A percentile compares a stretch with the other conserved stretches of the same genome.
Evolutionary conservation across 2,329 filamentous ascomycete species (phyloP).

Genomic region (Pseudocercospora pini-densiflorae): DNA sequence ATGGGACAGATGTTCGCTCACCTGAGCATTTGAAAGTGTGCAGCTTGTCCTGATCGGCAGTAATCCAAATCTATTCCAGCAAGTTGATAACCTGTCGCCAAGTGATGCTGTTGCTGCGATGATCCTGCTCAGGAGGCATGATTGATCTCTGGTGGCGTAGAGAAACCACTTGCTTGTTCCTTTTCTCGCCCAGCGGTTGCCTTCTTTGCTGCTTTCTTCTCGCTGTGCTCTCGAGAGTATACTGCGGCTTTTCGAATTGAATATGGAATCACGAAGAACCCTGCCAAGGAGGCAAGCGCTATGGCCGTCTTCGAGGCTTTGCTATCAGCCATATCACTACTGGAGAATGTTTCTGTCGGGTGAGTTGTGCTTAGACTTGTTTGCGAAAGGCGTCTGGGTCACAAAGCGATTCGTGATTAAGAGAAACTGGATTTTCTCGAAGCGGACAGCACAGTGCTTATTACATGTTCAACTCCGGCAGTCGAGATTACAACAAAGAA

Average conservation of each 20-base stretch:
- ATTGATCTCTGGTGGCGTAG: constrained; percentile 3
- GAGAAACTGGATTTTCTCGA: neutral
- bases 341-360: neutral
- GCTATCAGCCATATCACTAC: neutral
- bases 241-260: constrained; percentile 3
- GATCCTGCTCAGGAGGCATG: neutral
- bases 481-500: constrained; percentile 3
- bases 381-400: neutral
- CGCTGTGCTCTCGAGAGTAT: neutral
- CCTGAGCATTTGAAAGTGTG: neutral
- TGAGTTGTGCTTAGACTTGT: neutral
- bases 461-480: constrained; percentile 1
- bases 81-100: neutral
- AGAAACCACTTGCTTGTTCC: neutral
- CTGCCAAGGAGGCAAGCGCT: neutral
- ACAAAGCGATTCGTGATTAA: neutral
- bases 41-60: neutral
- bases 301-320: neutral
- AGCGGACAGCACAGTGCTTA: neutral
- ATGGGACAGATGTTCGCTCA: neutral
- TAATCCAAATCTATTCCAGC: neutral
- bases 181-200: neutral
- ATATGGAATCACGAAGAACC: constrained; percentile 5
- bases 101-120: neutral
- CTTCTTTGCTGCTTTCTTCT: constrained; percentile 1